Percentiles rank a stretch among this genome's conserved stretches.
These are phyloP conservation scores for Ogataea allantospora DNA, from an alignment of 805 yeast species.

Conservation along the genomic window DNA sequence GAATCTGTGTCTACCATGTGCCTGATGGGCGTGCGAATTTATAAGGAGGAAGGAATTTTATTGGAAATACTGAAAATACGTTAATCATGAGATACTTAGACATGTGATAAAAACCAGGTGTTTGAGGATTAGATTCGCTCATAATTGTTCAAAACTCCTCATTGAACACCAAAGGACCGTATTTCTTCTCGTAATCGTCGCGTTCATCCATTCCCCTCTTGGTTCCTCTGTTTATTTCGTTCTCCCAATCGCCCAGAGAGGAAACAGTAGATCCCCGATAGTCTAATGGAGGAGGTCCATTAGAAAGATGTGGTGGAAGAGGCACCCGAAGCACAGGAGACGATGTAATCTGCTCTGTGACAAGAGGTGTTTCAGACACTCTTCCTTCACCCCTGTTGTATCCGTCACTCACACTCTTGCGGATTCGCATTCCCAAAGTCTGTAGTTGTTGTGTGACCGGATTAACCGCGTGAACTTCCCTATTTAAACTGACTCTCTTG, in stretches of 20 bases:
- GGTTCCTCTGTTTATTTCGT: slow-evolving; percentile 21
- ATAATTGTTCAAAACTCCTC: slow-evolving; percentile 44
- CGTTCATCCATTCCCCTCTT: slow-evolving; percentile 17
- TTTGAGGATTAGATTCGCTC: neutral
- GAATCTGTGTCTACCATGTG: slow-evolving; percentile 77
- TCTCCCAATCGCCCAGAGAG: slow-evolving; percentile 44
- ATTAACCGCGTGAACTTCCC: slow-evolving; percentile 7
- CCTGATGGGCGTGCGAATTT: slow-evolving; percentile 2
- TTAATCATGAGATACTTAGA: slow-evolving; percentile 1
- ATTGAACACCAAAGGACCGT: slow-evolving; percentile 46
- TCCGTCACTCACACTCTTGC: slow-evolving; percentile 66
- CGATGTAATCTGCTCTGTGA: neutral
- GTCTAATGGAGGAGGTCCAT: slow-evolving; percentile 45
- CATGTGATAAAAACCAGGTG: neutral
- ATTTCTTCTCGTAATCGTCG: slow-evolving; percentile 33
- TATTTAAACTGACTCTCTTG: slow-evolving; percentile 9
- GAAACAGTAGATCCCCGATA: slow-evolving; percentile 45
- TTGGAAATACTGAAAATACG: slow-evolving; percentile 1
- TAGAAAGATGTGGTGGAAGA: slow-evolving; percentile 36
- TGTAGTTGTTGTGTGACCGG: slow-evolving; percentile 41
- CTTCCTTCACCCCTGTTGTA: slow-evolving; percentile 31
- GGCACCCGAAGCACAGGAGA: slow-evolving; percentile 35
- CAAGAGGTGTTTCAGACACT: neutral
- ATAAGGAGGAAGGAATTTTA: neutral
- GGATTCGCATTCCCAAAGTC: slow-evolving; percentile 67